These are phyloP conservation scores for Potentilla sterilis DNA, from an alignment of 306 rosid genomes.

Conservation along the genomic window DNA sequence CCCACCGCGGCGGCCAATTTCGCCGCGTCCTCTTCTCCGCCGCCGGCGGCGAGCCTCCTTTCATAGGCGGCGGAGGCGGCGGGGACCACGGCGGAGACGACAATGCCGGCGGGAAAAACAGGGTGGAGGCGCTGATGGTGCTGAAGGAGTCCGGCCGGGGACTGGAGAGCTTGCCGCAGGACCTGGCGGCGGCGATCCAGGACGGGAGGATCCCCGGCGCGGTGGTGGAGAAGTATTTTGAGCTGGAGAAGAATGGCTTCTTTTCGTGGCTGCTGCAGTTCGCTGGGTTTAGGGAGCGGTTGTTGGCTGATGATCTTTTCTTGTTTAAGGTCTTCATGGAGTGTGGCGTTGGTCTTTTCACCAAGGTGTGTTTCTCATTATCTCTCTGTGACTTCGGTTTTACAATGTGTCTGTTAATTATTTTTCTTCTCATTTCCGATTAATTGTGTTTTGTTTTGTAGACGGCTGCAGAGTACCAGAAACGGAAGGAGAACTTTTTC, in stretches of 20 bases:
- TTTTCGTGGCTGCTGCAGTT: constrained; percentile 86
- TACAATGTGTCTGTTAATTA: neutral
- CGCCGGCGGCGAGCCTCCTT: constrained; percentile 24
- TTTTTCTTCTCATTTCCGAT: neutral
- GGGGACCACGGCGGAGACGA: constrained; percentile 21
- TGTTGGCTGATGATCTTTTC: constrained; percentile 90
- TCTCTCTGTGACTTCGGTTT: neutral
- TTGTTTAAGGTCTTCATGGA: constrained; percentile 77
- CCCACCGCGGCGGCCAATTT: constrained; percentile 25
- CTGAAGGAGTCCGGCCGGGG: constrained; percentile 65
- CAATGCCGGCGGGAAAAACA: constrained; percentile 34
- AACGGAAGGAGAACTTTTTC: constrained; percentile 84
- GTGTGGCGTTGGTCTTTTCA: constrained; percentile 92
- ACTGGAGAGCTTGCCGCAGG: constrained; percentile 67
- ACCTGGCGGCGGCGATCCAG: constrained; percentile 71
- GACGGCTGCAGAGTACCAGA: constrained; percentile 97
- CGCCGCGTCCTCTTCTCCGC: constrained; percentile 26
- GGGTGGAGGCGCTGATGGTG: constrained; percentile 56
- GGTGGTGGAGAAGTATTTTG: constrained; percentile 63
- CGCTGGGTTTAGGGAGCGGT: constrained; percentile 76
- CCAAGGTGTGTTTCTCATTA: constrained; percentile 54
- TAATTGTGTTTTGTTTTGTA: constrained; percentile 28
- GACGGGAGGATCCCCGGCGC: constrained; percentile 73
- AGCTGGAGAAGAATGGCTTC: constrained; percentile 58
- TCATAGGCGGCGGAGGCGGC: constrained; percentile 24